Evolutionary conservation across 352 stramenopile species (phyloP).

Genomic region (Phytophthora foliorum): DNA sequence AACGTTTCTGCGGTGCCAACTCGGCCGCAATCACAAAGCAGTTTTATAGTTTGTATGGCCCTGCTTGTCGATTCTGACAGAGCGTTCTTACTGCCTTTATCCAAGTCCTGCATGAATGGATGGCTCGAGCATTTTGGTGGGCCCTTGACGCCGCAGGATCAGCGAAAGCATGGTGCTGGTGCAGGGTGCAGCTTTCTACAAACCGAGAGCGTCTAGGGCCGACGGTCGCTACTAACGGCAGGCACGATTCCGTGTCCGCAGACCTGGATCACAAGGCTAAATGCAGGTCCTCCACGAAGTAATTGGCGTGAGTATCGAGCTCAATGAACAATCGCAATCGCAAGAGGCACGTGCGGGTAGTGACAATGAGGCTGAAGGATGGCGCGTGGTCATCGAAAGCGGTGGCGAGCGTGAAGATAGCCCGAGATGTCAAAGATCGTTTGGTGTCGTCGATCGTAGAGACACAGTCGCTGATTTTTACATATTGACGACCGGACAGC

Average conservation of each 20-base stretch:
- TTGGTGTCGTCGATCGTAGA: conserved; percentile 4
- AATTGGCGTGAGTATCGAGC: background rate
- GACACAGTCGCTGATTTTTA: background rate
- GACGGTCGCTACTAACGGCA: background rate
- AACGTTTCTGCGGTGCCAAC: no score
- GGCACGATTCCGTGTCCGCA: background rate
- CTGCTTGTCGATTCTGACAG: no score
- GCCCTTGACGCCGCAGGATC: background rate
- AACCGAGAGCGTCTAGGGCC: background rate
- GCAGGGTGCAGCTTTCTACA: background rate
- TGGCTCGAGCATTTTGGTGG: background rate
- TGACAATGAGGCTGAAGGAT: no score
- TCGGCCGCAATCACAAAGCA: no score
- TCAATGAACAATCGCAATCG: background rate
- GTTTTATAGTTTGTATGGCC: no score
- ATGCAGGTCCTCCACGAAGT: no score
- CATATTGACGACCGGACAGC: background rate
- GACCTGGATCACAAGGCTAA: no score
- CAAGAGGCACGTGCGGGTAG: background rate
- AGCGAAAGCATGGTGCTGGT: no score
- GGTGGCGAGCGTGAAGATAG: background rate
- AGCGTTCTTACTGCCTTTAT: no score
- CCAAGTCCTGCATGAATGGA: no score
- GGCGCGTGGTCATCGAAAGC: background rate
- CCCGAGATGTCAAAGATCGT: background rate